Evolutionary conservation across 2,329 filamentous ascomycete genomes (phyloP).

Genomic region (Apiospora rasikravindrae): DNA sequence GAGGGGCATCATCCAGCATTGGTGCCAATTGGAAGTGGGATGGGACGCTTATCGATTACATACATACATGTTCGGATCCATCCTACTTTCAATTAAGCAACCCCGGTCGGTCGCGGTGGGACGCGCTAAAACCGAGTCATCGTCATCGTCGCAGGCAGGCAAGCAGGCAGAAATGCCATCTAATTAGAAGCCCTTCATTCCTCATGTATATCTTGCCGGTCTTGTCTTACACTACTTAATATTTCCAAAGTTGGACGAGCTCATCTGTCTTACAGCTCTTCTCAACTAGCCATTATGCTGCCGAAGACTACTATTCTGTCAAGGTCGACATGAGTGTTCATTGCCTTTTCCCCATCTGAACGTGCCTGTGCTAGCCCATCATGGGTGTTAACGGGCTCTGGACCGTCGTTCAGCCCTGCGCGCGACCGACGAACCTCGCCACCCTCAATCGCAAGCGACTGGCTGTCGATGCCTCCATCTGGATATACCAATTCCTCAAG

Average conservation of each 20-base stretch:
- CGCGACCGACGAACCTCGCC: constrained; percentile 93
- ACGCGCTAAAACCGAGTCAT: constrained; percentile 17
- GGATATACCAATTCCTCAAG: constrained; percentile 99
- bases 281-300: neutral
- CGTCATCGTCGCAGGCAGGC: constrained; percentile 19
- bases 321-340: neutral
- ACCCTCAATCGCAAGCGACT: constrained; percentile 96
- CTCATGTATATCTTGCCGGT: neutral
- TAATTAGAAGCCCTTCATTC: neutral
- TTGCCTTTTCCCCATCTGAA: neutral
- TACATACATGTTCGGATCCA: no score
- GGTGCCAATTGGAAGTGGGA: constrained; percentile 8
- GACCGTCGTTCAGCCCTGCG: constrained; percentile 94
- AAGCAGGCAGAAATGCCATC: constrained; percentile 13
- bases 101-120: constrained; percentile 2
- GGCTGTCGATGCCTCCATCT: constrained; percentile 97
- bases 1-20: constrained; percentile 9
- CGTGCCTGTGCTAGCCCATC: constrained; percentile 27
- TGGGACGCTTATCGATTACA: constrained; percentile 11
- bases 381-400: constrained; percentile 99
- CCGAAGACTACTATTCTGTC: neutral
- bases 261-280: neutral
- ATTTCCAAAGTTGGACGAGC: neutral
- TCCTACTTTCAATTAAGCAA: neutral
- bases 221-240: neutral